Evolutionary conservation across 2,329 filamentous ascomycete species (phyloP).

Genomic region (Penicillium griseofulvum): DNA sequence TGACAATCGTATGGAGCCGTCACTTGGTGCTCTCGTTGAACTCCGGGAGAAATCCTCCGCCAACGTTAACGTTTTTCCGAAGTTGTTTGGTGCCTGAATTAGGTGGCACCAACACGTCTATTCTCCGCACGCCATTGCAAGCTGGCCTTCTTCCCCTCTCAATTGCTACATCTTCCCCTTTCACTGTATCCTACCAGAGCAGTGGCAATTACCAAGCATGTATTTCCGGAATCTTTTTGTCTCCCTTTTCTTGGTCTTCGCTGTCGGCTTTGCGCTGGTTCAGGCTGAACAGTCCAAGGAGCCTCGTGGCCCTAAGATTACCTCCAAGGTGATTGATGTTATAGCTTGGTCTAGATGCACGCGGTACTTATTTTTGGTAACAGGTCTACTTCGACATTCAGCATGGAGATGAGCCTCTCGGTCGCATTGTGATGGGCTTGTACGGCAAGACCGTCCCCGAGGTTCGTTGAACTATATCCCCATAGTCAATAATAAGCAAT

Average conservation of each 20-base stretch:
- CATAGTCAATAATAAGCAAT: constrained; percentile 1
- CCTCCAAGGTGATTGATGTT: constrained; percentile 65
- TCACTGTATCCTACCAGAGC: constrained; percentile 16
- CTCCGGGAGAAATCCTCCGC: constrained; percentile 32
- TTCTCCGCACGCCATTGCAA: constrained; percentile 35
- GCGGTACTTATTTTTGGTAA: constrained; percentile 11
- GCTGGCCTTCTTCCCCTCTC: constrained; percentile 31
- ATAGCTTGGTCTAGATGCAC: neutral
- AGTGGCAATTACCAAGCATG: constrained; percentile 31
- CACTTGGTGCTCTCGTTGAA: constrained; percentile 16
- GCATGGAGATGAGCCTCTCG: constrained; percentile 61
- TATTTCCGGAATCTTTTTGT: constrained; percentile 42
- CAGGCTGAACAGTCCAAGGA: constrained; percentile 67
- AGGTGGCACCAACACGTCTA: neutral
- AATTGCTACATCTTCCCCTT: constrained; percentile 14
- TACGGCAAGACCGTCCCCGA: constrained; percentile 68
- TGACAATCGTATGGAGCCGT: constrained; percentile 12
- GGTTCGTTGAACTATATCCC: constrained; percentile 38
- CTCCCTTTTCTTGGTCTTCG: constrained; percentile 72
- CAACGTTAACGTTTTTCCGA: constrained; percentile 36
- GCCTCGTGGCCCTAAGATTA: constrained; percentile 78
- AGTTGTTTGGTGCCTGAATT: neutral
- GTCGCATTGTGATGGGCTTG: constrained; percentile 61
- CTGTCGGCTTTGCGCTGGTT: constrained; percentile 68
- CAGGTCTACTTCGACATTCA: constrained; percentile 66